Conservation (phyloP, 2,329 filamentous ascomycete genomes). For the Waltergamsia citrina region DNA sequence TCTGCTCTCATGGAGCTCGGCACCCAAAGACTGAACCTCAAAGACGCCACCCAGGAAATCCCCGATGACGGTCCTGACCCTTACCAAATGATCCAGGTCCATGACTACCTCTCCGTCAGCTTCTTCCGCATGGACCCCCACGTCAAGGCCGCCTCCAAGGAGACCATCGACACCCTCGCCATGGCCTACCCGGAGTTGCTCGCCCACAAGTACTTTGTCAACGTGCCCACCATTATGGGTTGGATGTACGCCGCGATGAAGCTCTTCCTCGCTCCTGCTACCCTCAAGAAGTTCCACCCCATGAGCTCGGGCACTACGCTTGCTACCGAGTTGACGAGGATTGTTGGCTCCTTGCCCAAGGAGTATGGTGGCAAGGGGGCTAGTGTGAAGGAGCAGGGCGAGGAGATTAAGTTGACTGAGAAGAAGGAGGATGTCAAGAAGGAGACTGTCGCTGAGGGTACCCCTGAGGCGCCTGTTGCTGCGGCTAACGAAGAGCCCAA, state of each 20-base stretch:
- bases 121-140: constrained; percentile 75
- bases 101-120: constrained; percentile 83
- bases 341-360: constrained; percentile 59
- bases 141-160: constrained; percentile 66
- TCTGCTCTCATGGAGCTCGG: constrained; percentile 85
- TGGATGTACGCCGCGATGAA: constrained; percentile 74
- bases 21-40: constrained; percentile 62
- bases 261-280: constrained; percentile 63
- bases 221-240: constrained; percentile 84
- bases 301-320: constrained; percentile 65
- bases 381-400: constrained; percentile 24
- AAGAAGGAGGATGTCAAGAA: constrained; percentile 1
- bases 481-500: constrained; percentile 6
- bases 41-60: constrained; percentile 59
- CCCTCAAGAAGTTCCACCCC: constrained; percentile 71
- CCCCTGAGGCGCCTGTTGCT: not conserved
- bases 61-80: constrained; percentile 68
- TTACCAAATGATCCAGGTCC: constrained; percentile 86
- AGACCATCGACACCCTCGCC: constrained; percentile 74
- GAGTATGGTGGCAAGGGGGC: constrained; percentile 70
- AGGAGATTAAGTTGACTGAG: constrained; percentile 18
- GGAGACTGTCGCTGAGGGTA: not conserved
- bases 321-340: constrained; percentile 44
- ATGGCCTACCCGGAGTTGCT: constrained; percentile 84
- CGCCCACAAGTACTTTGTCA: constrained; percentile 84